Percentiles rank a stretch among this genome's conserved stretches.
Evolutionary conservation across 129 eudicot genomes (phyloP).

Genomic region (Gnaphalium uliginosum): DNA sequence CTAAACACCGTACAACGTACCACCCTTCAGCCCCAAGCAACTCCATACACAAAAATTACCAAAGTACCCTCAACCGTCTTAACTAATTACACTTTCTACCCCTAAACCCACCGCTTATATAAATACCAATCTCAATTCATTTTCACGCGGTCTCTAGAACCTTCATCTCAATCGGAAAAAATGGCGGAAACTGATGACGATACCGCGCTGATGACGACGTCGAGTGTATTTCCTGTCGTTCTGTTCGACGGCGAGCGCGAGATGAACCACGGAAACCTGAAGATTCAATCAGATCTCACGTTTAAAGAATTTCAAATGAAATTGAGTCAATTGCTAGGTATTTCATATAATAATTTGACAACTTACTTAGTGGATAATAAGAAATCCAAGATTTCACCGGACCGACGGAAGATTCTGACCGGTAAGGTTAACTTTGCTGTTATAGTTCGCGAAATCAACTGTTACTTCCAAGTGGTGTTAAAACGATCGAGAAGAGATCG

Average conservation of each 20-base stretch:
- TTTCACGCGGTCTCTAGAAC: conserved; percentile 24
- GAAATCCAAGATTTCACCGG: conserved; percentile 24
- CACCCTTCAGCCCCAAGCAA: conserved; percentile 16
- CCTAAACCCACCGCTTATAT: conserved; percentile 28
- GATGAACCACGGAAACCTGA: conserved; percentile 43
- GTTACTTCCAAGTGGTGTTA: conserved; percentile 57
- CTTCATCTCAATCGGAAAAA: conserved; percentile 1
- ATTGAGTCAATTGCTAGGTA: conserved; percentile 55
- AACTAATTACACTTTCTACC: conserved; percentile 3
- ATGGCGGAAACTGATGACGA: conserved; percentile 58
- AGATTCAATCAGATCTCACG: conserved; percentile 41
- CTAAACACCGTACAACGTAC: background rate
- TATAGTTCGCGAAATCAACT: conserved; percentile 36
- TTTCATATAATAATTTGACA: conserved; percentile 68
- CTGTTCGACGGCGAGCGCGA: conserved; percentile 79
- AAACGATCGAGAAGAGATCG: conserved; percentile 59
- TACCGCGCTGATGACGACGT: conserved; percentile 25
- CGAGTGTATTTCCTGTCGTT: conserved; percentile 42
- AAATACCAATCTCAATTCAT: conserved; percentile 4
- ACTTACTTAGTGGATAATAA: conserved; percentile 47
- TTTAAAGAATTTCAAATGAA: conserved; percentile 54
- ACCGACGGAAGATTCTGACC: conserved; percentile 58
- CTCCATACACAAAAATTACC: background rate
- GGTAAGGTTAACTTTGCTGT: conserved; percentile 57
- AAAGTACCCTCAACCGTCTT: conserved; percentile 33